These are phyloP conservation scores for Agaricales sp. DNA, from an alignment of 1,284 basidiomycete genomes.

Conservation along the genomic window DNA sequence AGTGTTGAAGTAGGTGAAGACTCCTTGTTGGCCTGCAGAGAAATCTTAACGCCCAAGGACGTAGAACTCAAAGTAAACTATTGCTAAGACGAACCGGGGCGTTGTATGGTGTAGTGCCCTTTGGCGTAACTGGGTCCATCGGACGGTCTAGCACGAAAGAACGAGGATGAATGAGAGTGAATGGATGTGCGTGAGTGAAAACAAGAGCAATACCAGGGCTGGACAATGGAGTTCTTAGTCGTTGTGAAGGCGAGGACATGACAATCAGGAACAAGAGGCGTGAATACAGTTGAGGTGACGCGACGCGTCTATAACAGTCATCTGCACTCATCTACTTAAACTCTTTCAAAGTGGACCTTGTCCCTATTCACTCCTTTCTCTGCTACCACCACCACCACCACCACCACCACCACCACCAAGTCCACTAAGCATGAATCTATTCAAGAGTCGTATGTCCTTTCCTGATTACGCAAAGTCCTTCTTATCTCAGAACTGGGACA, in stretches of 20 bases:
- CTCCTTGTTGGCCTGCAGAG: not conserved
- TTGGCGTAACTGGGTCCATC: not conserved
- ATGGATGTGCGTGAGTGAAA: not conserved
- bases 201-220: not conserved
- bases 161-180: not conserved
- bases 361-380: not conserved
- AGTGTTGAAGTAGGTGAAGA: not conserved
- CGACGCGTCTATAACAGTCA: too few species aligned
- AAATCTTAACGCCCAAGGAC: not conserved
- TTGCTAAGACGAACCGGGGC: not conserved
- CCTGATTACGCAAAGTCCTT: conserved; percentile 5
- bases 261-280: too few species aligned
- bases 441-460: conserved; percentile 6
- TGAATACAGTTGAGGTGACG: too few species aligned
- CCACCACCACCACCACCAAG: conserved; percentile 15
- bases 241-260: too few species aligned
- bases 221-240: not conserved
- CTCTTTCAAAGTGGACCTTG: not conserved
- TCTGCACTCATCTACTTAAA: too few species aligned
- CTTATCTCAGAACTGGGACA: conserved; percentile 20
- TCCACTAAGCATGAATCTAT: conserved; percentile 37
- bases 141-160: not conserved
- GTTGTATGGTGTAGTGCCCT: not conserved
- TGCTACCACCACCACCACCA: not conserved
- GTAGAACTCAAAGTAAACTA: not conserved